Evolutionary conservation across 2,329 filamentous ascomycete species (phyloP).

Genomic region (Aureobasidium sp.): DNA sequence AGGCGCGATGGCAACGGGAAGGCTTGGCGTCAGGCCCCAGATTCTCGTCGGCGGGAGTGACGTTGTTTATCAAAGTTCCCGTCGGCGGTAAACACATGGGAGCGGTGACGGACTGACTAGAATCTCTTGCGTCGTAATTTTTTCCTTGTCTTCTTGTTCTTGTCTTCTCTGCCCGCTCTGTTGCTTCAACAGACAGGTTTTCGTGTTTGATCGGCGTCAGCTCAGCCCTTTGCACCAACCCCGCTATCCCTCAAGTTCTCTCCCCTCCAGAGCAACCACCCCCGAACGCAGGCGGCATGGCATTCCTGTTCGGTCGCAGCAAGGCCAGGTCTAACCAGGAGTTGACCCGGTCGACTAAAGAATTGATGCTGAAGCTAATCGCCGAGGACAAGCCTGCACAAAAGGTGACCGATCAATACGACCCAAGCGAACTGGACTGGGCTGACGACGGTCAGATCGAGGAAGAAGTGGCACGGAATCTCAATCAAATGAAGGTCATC

Average conservation of each 20-base stretch:
- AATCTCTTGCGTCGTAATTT: neutral
- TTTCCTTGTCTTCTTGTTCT: slow-evolving; percentile 1
- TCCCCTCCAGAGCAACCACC: neutral
- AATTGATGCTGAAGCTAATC: slow-evolving; percentile 52
- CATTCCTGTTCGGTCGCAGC: slow-evolving; percentile 61
- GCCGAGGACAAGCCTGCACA: slow-evolving; percentile 50
- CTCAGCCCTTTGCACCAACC: neutral
- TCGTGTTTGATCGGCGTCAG: neutral
- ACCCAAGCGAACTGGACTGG: slow-evolving; percentile 13
- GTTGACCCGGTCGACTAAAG: slow-evolving; percentile 56
- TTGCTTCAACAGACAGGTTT: neutral
- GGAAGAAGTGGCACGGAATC: slow-evolving; percentile 79
- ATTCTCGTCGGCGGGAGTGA: neutral
- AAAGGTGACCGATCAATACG: slow-evolving; percentile 42
- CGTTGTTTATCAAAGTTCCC: neutral
- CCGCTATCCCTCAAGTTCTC: neutral
- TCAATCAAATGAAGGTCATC: slow-evolving; percentile 85
- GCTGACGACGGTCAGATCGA: slow-evolving; percentile 50
- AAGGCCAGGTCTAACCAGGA: slow-evolving; percentile 56
- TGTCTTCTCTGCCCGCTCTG: neutral
- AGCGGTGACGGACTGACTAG: slow-evolving; percentile 8
- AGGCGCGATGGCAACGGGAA: no score
- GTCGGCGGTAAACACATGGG: slow-evolving; percentile 3
- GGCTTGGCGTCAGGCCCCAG: neutral
- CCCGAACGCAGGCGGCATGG: slow-evolving; percentile 44